These are phyloP conservation scores for Lactifluus hygrophoroides DNA, from an alignment of 768 basidiomycete species.

Conservation along the genomic window DNA sequence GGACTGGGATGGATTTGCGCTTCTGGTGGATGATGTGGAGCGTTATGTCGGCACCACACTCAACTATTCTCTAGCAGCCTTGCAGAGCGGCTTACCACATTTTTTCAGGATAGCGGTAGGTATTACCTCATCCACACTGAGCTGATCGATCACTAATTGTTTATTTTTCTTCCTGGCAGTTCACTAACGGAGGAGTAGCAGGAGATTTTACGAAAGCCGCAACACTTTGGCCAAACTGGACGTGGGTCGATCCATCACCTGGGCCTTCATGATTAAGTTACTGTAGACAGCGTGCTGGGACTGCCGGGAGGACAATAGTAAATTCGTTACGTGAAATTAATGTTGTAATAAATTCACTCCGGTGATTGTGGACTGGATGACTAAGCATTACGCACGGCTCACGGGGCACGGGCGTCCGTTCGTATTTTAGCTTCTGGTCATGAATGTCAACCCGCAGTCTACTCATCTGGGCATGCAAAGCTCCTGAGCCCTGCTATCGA, in stretches of 20 bases:
- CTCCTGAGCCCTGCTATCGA: constrained; percentile 15
- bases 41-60: constrained; percentile 61
- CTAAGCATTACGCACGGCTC: constrained; percentile 11
- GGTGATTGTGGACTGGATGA: constrained; percentile 9
- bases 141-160: constrained; percentile 23
- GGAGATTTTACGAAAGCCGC: constrained; percentile 82
- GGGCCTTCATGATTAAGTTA: constrained; percentile 64
- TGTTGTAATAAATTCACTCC: background rate
- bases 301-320: no score
- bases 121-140: background rate
- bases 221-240: constrained; percentile 68
- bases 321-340: no score
- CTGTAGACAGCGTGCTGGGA: no score
- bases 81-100: constrained; percentile 54
- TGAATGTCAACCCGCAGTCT: constrained; percentile 9
- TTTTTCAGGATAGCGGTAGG: constrained; percentile 71
- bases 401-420: background rate
- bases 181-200: constrained; percentile 34
- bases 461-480: constrained; percentile 13
- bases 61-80: constrained; percentile 59
- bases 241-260: constrained; percentile 64
- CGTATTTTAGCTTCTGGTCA: constrained; percentile 1
- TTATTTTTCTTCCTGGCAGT: constrained; percentile 36
- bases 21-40: constrained; percentile 84
- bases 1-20: constrained; percentile 67